Base-by-base conservation (phyloP, 78 protist species). In the Salpingoeca rosetta region DNA sequence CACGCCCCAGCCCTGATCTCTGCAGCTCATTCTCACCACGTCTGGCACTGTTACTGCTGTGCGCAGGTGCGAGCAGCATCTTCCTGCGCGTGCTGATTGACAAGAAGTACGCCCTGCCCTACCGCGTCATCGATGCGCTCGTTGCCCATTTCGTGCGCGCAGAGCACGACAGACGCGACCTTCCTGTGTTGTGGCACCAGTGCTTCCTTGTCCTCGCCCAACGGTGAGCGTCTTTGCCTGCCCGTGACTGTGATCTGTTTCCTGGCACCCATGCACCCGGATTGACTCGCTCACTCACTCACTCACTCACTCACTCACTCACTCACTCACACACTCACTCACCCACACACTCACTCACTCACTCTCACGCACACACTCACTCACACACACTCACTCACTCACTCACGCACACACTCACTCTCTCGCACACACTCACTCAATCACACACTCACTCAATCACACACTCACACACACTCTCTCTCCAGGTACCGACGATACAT, bases 151-250 rank as follows among this genome's bases (percentile, higher is more conserved):
- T 94, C 85, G 76, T 36, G 44, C 77, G 81, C 27, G 86, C 89
- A 76, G 28, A 1, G 12, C 76, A 84, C 0, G 93, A 85, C 41
- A n/a, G 1, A 28, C 43, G 87, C n/a, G 83, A 72, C 85, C 86
- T 94, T 28, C 97, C 98, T 0, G 95, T 97, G 44, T 56, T 96
- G 35, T 97, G 99, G 99, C 97, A 94, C 83, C 93, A 88, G 86
- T 51, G 92, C 41, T 87, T 95, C 81, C 90, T 97, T 37, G 79
- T 87, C 17, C 94, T 95, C 45, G 96, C 76, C 31, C 96, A 94
- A 87, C 84, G 95, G 84, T 93, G 27, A 24, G 35, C 22, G 22
- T 85, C 51, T 28, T 44, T 44, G 24, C 38, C 45, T 1, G 76
- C 12, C 37, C 3, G 43, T 65, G 42, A 24, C 36, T 7, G 0